Percentiles rank a stretch among this genome's conserved stretches.
These are phyloP conservation scores for Paramyrothecium roridum DNA, from an alignment of 2,329 filamentous ascomycete genomes.

Conservation along the genomic window DNA sequence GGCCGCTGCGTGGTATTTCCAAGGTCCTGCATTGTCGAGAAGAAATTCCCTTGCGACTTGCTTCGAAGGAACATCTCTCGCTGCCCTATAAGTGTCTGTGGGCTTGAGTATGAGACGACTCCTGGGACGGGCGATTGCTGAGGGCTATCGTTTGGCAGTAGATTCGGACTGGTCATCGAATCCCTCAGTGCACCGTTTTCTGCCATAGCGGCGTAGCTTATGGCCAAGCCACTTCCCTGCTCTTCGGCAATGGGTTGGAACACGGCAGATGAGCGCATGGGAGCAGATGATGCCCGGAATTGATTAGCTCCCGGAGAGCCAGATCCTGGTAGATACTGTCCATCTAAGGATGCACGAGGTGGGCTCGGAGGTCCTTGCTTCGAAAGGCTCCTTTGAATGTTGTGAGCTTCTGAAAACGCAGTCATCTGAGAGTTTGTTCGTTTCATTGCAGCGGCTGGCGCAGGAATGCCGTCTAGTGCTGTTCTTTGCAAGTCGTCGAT, in stretches of 20 bases:
- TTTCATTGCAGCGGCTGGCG: slow-evolving; percentile 13
- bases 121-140: slow-evolving; percentile 35
- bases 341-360: neutral
- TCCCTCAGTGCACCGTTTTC: slow-evolving; percentile 8
- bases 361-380: neutral
- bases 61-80: slow-evolving; percentile 52
- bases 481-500: slow-evolving; percentile 65
- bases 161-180: slow-evolving; percentile 15
- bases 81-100: slow-evolving; percentile 54
- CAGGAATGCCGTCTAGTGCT: slow-evolving; percentile 45
- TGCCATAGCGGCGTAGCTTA: slow-evolving; percentile 13
- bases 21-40: slow-evolving; percentile 20
- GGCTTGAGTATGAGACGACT: slow-evolving; percentile 47
- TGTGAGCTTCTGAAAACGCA: neutral
- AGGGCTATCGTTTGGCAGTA: slow-evolving; percentile 12
- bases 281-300: slow-evolving; percentile 14
- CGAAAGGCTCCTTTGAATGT: neutral
- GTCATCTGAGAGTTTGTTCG: slow-evolving; percentile 23
- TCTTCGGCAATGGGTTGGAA: slow-evolving; percentile 46
- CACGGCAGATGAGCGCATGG: slow-evolving; percentile 19
- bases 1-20: slow-evolving; percentile 18
- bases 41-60: slow-evolving; percentile 43
- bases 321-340: neutral
- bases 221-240: slow-evolving; percentile 8
- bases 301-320: neutral